Percentiles rank a stretch among this genome's conserved stretches.
These are phyloP conservation scores for Rosa rugosa DNA, from an alignment of 306 rosid species.

Conservation along the genomic window DNA sequence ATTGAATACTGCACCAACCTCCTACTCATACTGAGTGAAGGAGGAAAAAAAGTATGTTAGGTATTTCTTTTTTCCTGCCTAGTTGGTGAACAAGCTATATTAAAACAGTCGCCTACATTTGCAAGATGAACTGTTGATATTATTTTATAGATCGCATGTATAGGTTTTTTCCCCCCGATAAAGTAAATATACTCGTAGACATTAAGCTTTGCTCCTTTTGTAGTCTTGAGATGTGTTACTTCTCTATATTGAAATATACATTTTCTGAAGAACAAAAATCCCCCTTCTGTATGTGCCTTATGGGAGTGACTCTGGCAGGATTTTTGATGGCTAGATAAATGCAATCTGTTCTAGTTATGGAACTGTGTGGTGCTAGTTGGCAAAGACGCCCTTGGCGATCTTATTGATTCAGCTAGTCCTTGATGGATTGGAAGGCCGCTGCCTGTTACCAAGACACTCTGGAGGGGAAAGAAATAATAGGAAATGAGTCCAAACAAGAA, in stretches of 20 bases:
- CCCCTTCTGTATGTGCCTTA: not conserved
- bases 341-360: not conserved
- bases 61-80: not conserved
- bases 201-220: not conserved
- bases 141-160: not conserved
- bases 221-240: not conserved
- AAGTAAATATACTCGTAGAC: not conserved
- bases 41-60: not conserved
- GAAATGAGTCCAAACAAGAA: no score
- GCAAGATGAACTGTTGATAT: not conserved
- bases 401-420: not conserved
- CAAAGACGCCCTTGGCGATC: not conserved
- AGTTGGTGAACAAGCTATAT: not conserved
- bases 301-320: not conserved
- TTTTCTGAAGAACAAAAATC: not conserved
- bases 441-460: not conserved
- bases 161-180: not conserved
- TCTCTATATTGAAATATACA: not conserved
- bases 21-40: not conserved
- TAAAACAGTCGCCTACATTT: not conserved
- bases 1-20: not conserved
- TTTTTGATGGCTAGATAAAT: no score
- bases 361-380: not conserved
- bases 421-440: not conserved
- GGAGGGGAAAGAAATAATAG: not conserved